Evolutionary conservation across 257 asterid genomes (phyloP).

Genomic region (Plantago elongata): DNA sequence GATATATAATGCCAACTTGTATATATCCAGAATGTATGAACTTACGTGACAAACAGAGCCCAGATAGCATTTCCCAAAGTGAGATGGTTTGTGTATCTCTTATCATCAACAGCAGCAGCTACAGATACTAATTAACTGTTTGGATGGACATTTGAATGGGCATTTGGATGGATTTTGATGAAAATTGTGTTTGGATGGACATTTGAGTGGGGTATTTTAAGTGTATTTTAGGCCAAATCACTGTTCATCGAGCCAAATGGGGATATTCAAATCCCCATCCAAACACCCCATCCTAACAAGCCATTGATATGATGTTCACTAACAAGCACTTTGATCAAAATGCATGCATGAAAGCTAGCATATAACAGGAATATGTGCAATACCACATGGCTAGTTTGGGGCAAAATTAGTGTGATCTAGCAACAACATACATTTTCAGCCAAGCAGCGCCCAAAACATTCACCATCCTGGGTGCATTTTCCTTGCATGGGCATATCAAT

Average conservation of each 20-base stretch:
- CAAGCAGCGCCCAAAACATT: neutral
- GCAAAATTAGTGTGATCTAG: neutral
- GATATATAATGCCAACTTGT: neutral
- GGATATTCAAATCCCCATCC: too few relatives aligned
- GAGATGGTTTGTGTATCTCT: constrained; percentile 90
- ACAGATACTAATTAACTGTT: constrained; percentile 82
- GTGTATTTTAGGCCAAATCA: too few relatives aligned
- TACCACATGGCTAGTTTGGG: neutral
- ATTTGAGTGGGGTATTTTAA: too few relatives aligned
- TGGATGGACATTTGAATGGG: too few relatives aligned
- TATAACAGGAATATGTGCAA: neutral
- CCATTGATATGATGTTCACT: too few relatives aligned
- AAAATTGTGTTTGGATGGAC: too few relatives aligned
- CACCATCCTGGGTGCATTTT: neutral
- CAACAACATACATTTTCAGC: neutral
- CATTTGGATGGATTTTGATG: too few relatives aligned
- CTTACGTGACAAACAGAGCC: constrained; percentile 97
- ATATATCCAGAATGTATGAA: constrained; percentile 6
- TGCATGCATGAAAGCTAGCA: neutral
- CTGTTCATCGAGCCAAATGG: too few relatives aligned
- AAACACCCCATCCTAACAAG: too few relatives aligned
- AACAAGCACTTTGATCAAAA: neutral
- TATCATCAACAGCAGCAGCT: constrained; percentile 98
- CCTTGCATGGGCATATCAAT: neutral
- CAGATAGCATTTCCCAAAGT: constrained; percentile 83